These are phyloP conservation scores for Schizothecium vesticola DNA, from an alignment of 495 filamentous ascomycete genomes.

Conservation along the genomic window DNA sequence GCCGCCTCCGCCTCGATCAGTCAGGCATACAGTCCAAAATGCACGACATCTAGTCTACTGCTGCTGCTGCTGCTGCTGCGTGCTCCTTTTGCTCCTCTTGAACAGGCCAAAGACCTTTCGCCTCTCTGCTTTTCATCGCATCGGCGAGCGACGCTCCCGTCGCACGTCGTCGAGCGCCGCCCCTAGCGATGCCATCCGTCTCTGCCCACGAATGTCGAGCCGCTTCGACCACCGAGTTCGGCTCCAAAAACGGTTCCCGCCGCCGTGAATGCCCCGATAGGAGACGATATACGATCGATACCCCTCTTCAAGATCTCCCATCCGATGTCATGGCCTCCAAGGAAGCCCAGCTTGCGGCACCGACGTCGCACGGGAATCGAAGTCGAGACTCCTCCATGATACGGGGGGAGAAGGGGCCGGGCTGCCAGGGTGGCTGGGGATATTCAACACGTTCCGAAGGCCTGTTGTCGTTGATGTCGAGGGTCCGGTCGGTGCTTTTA, in stretches of 20 bases:
- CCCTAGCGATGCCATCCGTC: background rate
- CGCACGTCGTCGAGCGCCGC: background rate
- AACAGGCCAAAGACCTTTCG: background rate
- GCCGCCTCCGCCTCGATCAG: background rate
- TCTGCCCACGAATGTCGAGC: background rate
- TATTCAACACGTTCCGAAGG: background rate
- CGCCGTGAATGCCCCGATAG: background rate
- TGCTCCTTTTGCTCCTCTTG: background rate
- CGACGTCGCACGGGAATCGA: background rate
- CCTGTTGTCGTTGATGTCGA: background rate
- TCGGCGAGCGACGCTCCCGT: background rate
- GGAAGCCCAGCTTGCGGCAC: background rate
- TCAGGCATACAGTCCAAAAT: background rate
- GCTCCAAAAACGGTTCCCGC: background rate
- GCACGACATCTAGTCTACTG: background rate
- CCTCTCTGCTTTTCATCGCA: background rate
- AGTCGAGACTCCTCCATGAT: background rate
- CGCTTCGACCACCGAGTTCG: background rate
- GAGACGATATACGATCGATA: background rate
- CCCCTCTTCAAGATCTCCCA: background rate
- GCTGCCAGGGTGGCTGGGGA: background rate
- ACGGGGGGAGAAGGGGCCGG: too few relatives aligned
- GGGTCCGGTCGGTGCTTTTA: conserved; percentile 17
- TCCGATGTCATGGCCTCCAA: background rate
- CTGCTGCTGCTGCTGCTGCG: background rate